phyloP scores from a whole-genome alignment of 495 filamentous ascomycete genomes.

The Elaphomyces granulatus region DNA sequence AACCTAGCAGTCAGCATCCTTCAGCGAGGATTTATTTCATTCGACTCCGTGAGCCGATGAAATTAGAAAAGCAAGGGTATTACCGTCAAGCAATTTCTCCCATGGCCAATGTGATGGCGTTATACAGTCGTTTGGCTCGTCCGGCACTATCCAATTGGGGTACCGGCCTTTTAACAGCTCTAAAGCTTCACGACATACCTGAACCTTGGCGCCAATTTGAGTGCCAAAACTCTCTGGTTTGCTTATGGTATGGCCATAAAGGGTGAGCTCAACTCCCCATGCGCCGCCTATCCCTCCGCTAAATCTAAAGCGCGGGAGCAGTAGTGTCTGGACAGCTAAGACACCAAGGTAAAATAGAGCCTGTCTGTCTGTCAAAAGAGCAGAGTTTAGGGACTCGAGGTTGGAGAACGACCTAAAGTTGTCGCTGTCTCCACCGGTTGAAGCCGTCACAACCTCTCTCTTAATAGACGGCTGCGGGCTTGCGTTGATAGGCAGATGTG shows the following conservation, averaged over 20 bases:
- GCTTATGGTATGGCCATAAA: constrained; percentile 23
- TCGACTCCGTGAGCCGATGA: too few relatives aligned
- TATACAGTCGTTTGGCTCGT: constrained; percentile 10
- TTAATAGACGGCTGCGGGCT: too few relatives aligned
- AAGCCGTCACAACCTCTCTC: too few relatives aligned
- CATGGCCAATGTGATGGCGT: constrained; percentile 16
- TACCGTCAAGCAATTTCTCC: constrained; percentile 17
- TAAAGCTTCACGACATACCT: constrained; percentile 17
- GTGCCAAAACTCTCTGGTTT: constrained; percentile 2
- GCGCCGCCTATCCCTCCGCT: neutral
- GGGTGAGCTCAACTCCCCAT: constrained; percentile 16
- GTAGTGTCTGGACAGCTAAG: constrained; percentile 11
- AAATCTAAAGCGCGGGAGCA: constrained; percentile 18
- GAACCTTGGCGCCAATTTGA: constrained; percentile 11
- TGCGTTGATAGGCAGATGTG: too few relatives aligned
- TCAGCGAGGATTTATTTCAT: too few relatives aligned
- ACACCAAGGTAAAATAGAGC: constrained; percentile 24
- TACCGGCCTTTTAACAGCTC: constrained; percentile 10
- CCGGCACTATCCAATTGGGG: constrained; percentile 17
- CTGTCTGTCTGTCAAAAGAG: constrained; percentile 7
- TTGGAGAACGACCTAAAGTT: neutral
- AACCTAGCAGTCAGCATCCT: neutral
- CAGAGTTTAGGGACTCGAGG: neutral
- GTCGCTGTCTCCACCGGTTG: too few relatives aligned
- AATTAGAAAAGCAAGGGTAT: too few relatives aligned